Base-by-base conservation (phyloP, 768 basidiomycete genomes). In the Tylopilus plumbeoviolaceoides region DNA sequence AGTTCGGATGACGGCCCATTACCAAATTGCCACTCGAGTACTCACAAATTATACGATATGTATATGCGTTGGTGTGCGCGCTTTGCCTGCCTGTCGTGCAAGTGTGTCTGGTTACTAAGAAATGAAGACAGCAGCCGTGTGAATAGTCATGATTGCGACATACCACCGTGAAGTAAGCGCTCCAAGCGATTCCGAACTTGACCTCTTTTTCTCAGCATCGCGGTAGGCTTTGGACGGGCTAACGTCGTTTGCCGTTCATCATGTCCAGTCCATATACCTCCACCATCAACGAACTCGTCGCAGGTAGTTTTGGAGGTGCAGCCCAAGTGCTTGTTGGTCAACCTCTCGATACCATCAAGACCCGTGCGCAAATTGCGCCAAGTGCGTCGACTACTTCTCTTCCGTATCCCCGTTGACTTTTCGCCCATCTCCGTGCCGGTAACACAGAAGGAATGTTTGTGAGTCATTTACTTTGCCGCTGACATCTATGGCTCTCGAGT, bases 321-420 rank as follows among this genome's bases (percentile, higher is more conserved):
- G 86, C 91, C 0, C 95, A 98, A 62, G 95, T 98, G 12, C 74
- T 98, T 11, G 88, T 94, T n/a, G 93, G 95, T 3, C 95, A 95
- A 59, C 91, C 91, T 1, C 75, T 94, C 25, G 91, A 93, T 63
- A 93, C 91, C 0, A 70, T 93, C 68, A 93, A 93, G 76, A 91
- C 91, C 21, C 79, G 91, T 46, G 90, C 91, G 11, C 91, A 94
- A 68, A 85, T 87, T 60, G 88, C 90, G 33, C 87, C 90, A 17
- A 83, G 93, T 93, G 62, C 62, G 75, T 72, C 72, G 56, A 49
- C 53, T 20, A n/a, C 39, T 20, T 36, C 35, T 53, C 30, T 25
- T 41, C 11, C 59, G 10, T 21, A 18, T 42, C 28, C 15, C 31
- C 25, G n/a, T 41, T 48, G 21, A 51, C n/a, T 31, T 15, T 18